Evolutionary conservation across 2,329 filamentous ascomycete species (phyloP).

Genomic region (Cladosporium sp.): DNA sequence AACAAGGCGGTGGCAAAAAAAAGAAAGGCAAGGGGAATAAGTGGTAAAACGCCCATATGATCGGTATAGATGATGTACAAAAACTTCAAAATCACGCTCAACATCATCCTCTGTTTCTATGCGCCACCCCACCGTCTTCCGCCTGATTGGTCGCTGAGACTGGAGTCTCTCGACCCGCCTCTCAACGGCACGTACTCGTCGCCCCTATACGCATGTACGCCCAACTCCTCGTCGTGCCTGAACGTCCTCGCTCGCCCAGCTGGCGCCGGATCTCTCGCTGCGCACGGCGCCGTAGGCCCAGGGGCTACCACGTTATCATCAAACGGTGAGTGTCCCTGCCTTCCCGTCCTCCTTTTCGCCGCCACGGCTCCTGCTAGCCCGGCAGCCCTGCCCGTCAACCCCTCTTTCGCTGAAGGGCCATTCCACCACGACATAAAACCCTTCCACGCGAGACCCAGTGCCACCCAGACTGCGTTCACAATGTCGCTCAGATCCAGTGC

Average conservation of each 20-base stretch:
- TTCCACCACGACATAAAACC: constrained; percentile 12
- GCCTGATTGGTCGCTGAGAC: not conserved
- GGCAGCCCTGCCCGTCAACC: not conserved
- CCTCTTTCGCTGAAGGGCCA: not conserved
- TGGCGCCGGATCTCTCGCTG: constrained; percentile 12
- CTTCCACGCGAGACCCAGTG: constrained; percentile 11
- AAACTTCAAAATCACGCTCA: too few species aligned
- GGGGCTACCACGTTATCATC: constrained; percentile 4
- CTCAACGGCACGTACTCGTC: constrained; percentile 2
- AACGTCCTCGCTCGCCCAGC: constrained; percentile 11
- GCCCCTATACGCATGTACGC: not conserved
- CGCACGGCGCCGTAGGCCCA: constrained; percentile 11
- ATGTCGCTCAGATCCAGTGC: constrained; percentile 16
- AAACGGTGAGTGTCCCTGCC: constrained; percentile 8
- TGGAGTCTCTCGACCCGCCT: not conserved
- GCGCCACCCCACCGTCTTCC: too few species aligned
- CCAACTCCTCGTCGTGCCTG: constrained; percentile 7
- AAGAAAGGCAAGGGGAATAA: constrained; percentile 31
- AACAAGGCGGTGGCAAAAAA: constrained; percentile 29
- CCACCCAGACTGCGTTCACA: constrained; percentile 13
- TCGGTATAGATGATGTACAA: too few species aligned
- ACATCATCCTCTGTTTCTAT: too few species aligned
- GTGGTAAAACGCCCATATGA: not conserved
- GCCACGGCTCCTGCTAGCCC: constrained; percentile 9
- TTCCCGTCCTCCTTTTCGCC: not conserved